Percentiles rank a stretch among this genome's conserved stretches.
These are phyloP conservation scores for Fistulifera solaris DNA, from an alignment of 108 stramenopile species.

Conservation along the genomic window DNA sequence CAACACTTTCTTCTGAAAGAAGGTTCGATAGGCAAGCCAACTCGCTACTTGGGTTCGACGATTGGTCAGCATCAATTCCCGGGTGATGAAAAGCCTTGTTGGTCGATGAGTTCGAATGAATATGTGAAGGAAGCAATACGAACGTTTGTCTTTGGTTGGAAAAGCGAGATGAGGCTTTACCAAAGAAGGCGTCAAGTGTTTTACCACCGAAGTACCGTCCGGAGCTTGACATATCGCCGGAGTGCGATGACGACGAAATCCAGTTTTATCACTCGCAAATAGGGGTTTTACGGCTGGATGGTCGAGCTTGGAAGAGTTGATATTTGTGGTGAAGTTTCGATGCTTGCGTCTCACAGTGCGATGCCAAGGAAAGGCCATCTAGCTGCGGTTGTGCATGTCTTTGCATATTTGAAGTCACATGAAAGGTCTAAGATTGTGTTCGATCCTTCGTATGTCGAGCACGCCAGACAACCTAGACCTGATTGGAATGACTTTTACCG, in stretches of 20 bases:
- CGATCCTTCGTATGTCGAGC: conserved; percentile 15
- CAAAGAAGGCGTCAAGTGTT: conserved; percentile 10
- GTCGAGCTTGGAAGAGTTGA: conserved; percentile 41
- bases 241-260: conserved; percentile 5
- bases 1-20: conserved; percentile 16
- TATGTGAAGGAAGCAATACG: conserved; percentile 28
- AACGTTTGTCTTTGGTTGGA: conserved; percentile 18
- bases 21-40: conserved; percentile 11
- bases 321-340: conserved; percentile 29
- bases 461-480: background rate
- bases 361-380: conserved; percentile 36
- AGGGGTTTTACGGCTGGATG: conserved; percentile 37
- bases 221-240: conserved; percentile 16
- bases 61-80: background rate
- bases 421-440: conserved; percentile 20
- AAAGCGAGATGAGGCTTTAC: conserved; percentile 9
- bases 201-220: conserved; percentile 17
- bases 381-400: conserved; percentile 24
- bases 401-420: conserved; percentile 18
- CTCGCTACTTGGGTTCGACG: conserved; percentile 15
- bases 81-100: no score
- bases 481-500: conserved; percentile 22
- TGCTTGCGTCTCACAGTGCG: conserved; percentile 27
- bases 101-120: conserved; percentile 9
- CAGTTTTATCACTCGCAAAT: conserved; percentile 24